Base-by-base conservation (phyloP, 257 asterid genomes). In the Penstemon davidsonii region DNA sequence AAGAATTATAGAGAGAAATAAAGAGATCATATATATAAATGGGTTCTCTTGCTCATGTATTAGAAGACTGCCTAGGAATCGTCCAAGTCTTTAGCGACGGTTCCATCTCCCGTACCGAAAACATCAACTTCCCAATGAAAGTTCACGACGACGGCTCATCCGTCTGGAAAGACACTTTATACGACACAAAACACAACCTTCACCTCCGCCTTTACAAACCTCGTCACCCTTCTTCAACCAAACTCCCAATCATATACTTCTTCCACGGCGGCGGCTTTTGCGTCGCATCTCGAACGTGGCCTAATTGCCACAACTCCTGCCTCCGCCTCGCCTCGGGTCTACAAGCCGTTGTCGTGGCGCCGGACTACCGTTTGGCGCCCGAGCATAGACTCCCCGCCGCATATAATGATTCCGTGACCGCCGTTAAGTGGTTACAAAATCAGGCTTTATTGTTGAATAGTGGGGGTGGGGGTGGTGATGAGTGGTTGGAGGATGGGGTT, bases 191-290 rank as follows among this genome's bases (percentile, higher is more conserved):
- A 13, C 67, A 81, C 64, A 15, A 67, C 54, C 92, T 85, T 66
- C 73, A 78, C 66, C 92, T 87, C 81, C 90, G 96, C 63, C 86
- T 85, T 64, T 89, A 89, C 71, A 82, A 70, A 43, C 92, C 96
- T 8, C 68, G 67, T 5, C 25, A 6, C 10, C 0, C 63, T 13
- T 38, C 73, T n/a, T 0, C 78, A 7, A 0, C 81, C 38, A 53
- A 53, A 3, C 91, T 86, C 70, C 86, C 93, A 57, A 63, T 87
- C 8, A 38, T 90, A 8, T 80, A 8, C 87, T 90, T 77, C 69
- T 64, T 90, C 73, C 96, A 77, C 73, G 91, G 96, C 41, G 96
- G 96, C 25, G 96, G 96, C 9, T 87, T 87, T 74, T 90, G 96
- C 75, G 11, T 86, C 19, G 95, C 95, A 40, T 86, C 92, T 11